A percentile compares a stretch with the other conserved stretches of the same genome.
Evolutionary conservation across 192 early-diverging fungal species (phyloP).

Genomic region (Rhizophagus prolifer): DNA sequence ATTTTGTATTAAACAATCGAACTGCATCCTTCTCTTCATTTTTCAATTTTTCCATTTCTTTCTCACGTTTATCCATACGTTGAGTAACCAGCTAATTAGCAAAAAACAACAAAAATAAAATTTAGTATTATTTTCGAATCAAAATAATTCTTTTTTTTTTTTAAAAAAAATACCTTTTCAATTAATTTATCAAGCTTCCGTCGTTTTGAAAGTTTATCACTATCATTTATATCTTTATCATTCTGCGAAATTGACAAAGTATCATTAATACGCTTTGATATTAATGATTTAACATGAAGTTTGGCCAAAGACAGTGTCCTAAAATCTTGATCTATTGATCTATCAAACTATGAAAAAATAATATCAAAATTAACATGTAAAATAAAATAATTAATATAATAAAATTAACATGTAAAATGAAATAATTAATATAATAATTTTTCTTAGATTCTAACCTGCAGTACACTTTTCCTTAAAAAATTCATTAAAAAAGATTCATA

Average conservation of each 20-base stretch:
- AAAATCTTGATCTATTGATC: constrained; percentile 30
- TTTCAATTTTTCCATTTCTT: background rate
- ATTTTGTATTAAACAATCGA: background rate
- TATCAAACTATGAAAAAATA: constrained; percentile 26
- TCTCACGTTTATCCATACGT: background rate
- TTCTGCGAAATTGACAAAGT: constrained; percentile 6
- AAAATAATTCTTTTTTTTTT: background rate
- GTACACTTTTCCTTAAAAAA: constrained; percentile 20
- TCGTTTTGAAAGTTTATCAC: background rate
- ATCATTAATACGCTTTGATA: constrained; percentile 24
- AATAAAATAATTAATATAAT: background rate
- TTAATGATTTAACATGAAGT: constrained; percentile 27
- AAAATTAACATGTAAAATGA: background rate
- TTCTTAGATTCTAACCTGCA: constrained; percentile 12
- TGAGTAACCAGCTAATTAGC: background rate
- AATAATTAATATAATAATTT: constrained; percentile 1
- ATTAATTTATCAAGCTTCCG: constrained; percentile 8
- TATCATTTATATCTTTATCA: background rate
- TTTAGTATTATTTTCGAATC: too few species aligned
- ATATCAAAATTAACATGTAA: background rate
- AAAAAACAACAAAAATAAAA: background rate
- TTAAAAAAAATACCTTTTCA: constrained; percentile 13
- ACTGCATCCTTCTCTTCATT: background rate
- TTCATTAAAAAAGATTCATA: constrained; percentile 33
- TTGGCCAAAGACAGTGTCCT: constrained; percentile 15